Percentiles rank a stretch among this genome's conserved stretches.
Evolutionary conservation across 1,284 basidiomycete genomes (phyloP).

Genomic region (Trichosporon faecale): DNA sequence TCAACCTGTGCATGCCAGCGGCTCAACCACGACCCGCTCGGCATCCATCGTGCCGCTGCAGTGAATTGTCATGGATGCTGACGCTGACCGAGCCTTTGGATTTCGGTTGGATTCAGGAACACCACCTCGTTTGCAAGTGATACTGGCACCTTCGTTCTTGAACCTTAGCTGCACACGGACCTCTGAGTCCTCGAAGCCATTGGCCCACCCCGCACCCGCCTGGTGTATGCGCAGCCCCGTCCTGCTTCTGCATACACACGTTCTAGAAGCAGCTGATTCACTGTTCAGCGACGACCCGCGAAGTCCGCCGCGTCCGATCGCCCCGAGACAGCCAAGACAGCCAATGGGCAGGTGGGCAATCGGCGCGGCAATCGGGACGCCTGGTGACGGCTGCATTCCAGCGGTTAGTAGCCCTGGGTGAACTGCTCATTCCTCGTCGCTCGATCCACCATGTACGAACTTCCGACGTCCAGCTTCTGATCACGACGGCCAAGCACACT

Average conservation of each 20-base stretch:
- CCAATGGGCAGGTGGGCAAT: background rate
- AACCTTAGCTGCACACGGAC: background rate
- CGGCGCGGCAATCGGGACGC: background rate
- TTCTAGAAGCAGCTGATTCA: background rate
- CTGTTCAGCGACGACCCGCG: background rate
- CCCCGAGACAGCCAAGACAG: background rate
- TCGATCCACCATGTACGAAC: too few relatives aligned
- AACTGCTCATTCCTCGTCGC: background rate
- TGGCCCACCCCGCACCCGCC: background rate
- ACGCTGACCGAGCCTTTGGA: background rate
- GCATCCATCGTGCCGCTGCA: background rate
- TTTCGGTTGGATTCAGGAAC: background rate
- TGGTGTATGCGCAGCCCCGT: too few relatives aligned
- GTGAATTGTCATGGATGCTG: background rate
- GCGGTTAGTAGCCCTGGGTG: background rate
- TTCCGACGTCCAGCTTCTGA: too few relatives aligned
- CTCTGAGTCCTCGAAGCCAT: background rate
- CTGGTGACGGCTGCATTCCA: background rate
- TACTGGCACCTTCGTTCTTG: background rate
- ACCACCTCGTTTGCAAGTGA: background rate
- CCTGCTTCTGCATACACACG: background rate
- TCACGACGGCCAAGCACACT: background rate
- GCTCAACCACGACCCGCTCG: background rate
- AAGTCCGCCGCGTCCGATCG: background rate
- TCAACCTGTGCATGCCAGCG: background rate